A percentile compares a stretch with the other conserved stretches of the same genome.
Evolutionary conservation across 768 basidiomycete genomes (phyloP).

Genomic region (Lactifluus pinguis): DNA sequence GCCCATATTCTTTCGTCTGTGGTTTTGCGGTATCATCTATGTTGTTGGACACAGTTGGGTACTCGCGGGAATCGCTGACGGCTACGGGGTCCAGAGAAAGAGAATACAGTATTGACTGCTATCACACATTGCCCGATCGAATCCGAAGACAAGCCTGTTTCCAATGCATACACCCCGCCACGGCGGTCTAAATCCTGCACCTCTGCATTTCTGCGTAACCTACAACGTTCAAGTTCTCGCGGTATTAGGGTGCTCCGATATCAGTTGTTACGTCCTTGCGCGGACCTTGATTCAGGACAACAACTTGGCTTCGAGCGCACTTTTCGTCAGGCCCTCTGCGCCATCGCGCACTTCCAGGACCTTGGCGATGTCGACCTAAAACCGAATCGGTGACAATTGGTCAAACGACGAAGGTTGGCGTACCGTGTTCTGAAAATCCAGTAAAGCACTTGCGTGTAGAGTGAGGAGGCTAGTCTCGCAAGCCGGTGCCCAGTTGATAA

Average conservation of each 20-base stretch:
- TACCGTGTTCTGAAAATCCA: constrained; percentile 74
- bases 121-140: neutral
- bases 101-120: neutral
- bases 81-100: constrained; percentile 26
- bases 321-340: constrained; percentile 69
- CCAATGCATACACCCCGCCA: neutral
- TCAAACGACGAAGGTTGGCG: neutral
- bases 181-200: neutral
- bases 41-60: constrained; percentile 76
- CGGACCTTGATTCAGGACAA: constrained; percentile 8
- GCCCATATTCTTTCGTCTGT: constrained; percentile 64
- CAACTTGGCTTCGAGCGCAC: constrained; percentile 56
- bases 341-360: constrained; percentile 79
- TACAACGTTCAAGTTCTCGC: neutral
- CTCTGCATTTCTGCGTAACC: neutral
- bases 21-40: constrained; percentile 71
- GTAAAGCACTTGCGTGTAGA: constrained; percentile 72
- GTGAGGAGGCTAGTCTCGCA: constrained; percentile 67
- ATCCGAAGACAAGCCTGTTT: neutral
- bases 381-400: neutral
- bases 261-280: neutral
- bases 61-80: constrained; percentile 51
- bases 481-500: constrained; percentile 85
- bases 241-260: neutral
- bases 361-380: constrained; percentile 67